Conservation (phyloP, 805 yeast genomes). For the Metschnikowia lunata region DNA sequence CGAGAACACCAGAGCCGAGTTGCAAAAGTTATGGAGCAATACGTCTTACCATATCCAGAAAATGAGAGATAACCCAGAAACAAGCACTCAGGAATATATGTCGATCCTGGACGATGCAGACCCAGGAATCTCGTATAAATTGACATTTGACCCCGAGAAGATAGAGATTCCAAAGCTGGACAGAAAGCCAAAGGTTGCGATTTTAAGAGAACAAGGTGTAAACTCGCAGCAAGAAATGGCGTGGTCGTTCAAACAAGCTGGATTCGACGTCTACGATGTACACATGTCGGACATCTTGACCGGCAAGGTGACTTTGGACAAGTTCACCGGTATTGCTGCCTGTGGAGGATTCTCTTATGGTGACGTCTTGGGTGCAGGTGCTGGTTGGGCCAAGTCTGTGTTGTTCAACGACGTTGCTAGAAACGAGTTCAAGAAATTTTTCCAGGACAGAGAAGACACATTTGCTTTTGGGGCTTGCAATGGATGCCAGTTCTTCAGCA, state of each 20-base stretch:
- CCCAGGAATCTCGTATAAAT: constrained; percentile 83
- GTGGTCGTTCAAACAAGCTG: constrained; percentile 91
- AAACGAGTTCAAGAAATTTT: constrained; percentile 71
- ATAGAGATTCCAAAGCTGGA: constrained; percentile 33
- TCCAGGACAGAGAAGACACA: constrained; percentile 83
- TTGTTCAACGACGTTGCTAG: constrained; percentile 76
- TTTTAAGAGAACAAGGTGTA: constrained; percentile 96
- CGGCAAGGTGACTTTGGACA: constrained; percentile 67
- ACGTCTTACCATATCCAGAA: constrained; percentile 89
- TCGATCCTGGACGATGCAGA: constrained; percentile 73
- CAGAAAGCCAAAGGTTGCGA: constrained; percentile 82
- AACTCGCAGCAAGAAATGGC: constrained; percentile 99
- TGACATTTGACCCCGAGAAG: constrained; percentile 62
- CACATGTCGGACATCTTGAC: constrained; percentile 90
- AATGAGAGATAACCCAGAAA: constrained; percentile 88
- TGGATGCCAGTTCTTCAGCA: constrained; percentile 94
- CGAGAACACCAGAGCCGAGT: constrained; percentile 54
- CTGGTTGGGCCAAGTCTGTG: constrained; percentile 98
- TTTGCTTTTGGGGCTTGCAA: constrained; percentile 98
- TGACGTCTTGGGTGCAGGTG: constrained; percentile 97
- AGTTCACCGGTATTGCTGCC: constrained; percentile 91
- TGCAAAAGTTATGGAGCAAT: constrained; percentile 81
- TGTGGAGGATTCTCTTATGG: constrained; percentile 99
- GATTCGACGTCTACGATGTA: constrained; percentile 89
- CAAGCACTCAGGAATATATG: constrained; percentile 82